Percentiles rank a stretch among this genome's conserved stretches.
Conservation (phyloP, 192 early-diverging fungal species). For the Diversispora eburnea region DNA sequence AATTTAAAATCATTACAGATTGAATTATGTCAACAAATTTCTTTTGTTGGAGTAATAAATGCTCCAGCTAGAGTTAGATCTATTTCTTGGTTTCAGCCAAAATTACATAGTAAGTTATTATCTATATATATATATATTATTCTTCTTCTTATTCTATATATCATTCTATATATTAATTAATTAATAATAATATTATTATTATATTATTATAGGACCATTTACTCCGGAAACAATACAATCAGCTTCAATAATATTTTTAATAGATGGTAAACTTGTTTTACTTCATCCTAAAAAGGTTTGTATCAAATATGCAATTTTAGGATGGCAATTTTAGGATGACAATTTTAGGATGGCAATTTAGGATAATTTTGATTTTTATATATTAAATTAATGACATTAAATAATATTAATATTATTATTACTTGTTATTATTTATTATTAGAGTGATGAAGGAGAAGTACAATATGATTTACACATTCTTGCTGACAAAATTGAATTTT, state of each 20-base stretch:
- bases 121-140: not conserved
- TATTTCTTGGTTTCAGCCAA: conserved; percentile 45
- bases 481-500: conserved; percentile 65
- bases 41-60: conserved; percentile 48
- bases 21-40: conserved; percentile 49
- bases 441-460: conserved; percentile 42
- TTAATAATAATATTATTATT: not conserved
- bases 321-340: no score
- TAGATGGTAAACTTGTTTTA: conserved; percentile 64
- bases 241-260: conserved; percentile 63
- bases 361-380: not conserved
- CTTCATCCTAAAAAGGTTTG: conserved; percentile 48
- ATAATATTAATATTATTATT: not conserved
- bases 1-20: conserved; percentile 27
- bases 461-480: conserved; percentile 50
- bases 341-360: conserved; percentile 21
- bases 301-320: conserved; percentile 31
- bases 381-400: not conserved
- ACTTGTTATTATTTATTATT: conserved; percentile 4
- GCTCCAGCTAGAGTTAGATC: conserved; percentile 47
- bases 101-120: conserved; percentile 30
- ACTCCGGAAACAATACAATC: conserved; percentile 39
- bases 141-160: not conserved
- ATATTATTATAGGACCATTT: conserved; percentile 30
- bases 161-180: not conserved